Evolutionary conservation across 2,329 filamentous ascomycete genomes (phyloP), one percentile per base, ranked within the genome.

Genomic region (Xylariaceae sp.): DNA sequence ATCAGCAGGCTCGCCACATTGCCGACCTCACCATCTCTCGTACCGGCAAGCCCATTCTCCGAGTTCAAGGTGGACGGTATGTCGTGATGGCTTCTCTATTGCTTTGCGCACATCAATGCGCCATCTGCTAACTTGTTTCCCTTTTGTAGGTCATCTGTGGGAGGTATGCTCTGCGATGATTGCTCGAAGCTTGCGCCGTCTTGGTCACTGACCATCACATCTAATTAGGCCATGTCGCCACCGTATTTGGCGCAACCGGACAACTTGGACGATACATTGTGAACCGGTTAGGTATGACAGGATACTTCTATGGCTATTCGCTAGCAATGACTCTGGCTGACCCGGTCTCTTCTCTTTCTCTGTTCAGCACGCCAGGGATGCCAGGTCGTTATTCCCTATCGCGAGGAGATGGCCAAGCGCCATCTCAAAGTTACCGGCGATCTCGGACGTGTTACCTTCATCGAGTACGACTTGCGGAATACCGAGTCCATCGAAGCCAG

Each of bases 201-300:
- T 50, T 53, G 55, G 41, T 61, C 49, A 51, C 62, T 65, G 45
- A 66, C 59, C 3, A 27, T 56, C 45, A 35, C 51, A 40, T 45
- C 31, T 49, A 8, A 56, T 64, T 73, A 90, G 92, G 92, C 64
- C 91, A 97, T 76, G 96, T 91, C 60, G 92, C 89, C 59, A 99
- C 94, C 56, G 92, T 99, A 67, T 99, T 99, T 75, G 94, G 94
- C 74, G 94, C 94, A 68, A 96, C 91, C 59, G 94, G 94, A 62
- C 92, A 95, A 72, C 78, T 99, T 53, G 94, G 94, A 70, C 86
- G 94, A 70, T 99, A 99, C 73, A 95, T 99, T 70, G 94, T 99
- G 70, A 96, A 96, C 76, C 84, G 90, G 72, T 81, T 99, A 70
- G 91, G 91, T 80, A 71, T 47, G 35, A 47, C 42, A 42, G 8